Conservation (phyloP, 768 basidiomycete species). For the Suillus plorans region DNA sequence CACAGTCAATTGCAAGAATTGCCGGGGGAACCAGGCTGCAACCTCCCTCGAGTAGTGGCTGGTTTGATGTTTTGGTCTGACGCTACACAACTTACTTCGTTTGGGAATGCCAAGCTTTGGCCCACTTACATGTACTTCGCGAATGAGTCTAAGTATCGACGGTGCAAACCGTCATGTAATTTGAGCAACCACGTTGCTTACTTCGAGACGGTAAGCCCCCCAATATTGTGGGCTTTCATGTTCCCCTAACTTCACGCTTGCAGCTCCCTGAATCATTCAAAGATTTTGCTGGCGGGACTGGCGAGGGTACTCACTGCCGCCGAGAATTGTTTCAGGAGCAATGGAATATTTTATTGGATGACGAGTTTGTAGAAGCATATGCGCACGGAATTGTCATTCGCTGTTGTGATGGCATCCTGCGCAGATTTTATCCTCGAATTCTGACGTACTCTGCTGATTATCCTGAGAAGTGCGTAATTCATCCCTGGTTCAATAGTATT, state of each 20-base stretch:
- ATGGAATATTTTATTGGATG: conserved; percentile 18
- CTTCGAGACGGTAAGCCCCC: not conserved
- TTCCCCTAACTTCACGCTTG: not conserved
- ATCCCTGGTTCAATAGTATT: not conserved
- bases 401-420: conserved; percentile 16
- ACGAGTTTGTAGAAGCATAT: conserved; percentile 20
- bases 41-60: not conserved
- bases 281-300: not conserved
- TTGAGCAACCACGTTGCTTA: not conserved
- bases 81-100: not conserved
- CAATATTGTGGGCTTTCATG: too few species aligned
- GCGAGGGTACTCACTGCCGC: conserved; percentile 12
- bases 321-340: conserved; percentile 21
- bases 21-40: not conserved
- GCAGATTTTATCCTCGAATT: conserved; percentile 19
- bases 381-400: conserved; percentile 17
- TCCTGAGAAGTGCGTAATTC: conserved; percentile 26
- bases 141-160: not conserved
- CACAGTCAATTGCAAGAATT: not conserved
- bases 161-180: not conserved
- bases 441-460: conserved; percentile 26
- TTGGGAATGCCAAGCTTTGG: not conserved
- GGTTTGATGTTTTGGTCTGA: not conserved
- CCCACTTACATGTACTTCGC: not conserved
- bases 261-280: not conserved